Evolutionary conservation across 2,329 filamentous ascomycete species (phyloP), one percentile per base, ranked within the genome.

Genomic region (Zymoseptoria passerinii): DNA sequence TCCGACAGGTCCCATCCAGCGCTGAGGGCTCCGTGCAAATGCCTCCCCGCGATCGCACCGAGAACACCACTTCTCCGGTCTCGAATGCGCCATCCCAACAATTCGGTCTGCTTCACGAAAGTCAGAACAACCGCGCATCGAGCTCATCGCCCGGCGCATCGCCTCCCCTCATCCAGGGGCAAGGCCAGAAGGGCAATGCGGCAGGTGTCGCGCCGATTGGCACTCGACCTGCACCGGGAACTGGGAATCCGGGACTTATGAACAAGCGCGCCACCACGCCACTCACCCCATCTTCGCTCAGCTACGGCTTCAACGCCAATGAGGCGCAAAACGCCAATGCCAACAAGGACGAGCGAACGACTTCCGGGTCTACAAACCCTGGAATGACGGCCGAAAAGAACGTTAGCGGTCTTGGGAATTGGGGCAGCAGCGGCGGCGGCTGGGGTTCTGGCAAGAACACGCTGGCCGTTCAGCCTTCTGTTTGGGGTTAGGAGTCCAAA

Each of bases 241-340:
- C 83, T n/a, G 76, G 71, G 48, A 73, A 78, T 23, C 86, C 85
- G 68, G 80, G 82, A 35, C 79, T 81, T 8, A 73, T 89, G 65
- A 88, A 81, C 74, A 94, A 94, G 75, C 89, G 90, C 60, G 90
- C 92, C 0, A 95, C 90, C 7, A 95, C 92, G 2, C 92, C 92
- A 56, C 81, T 96, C 9, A 70, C 70, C 28, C 86, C 91, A n/a
- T 95, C 91, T n/a, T 91, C 92, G 10, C 79, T 94, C 55, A 87
- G 87, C 72, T 87, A 86, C 63, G 86, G 87, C 23, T 89, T 87
- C 73, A 84, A 66, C 56, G 63, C 65, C 57, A 68, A 80, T 44
- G 75, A 79, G 18, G 79, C 79, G 63, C 73, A 82, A 69, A 67
- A 77, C 71, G 78, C 77, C 50, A 67, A 67, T 16, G 73, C 77